These are phyloP conservation scores for Syzygium oleosum DNA, from an alignment of 345 rosid species.

Conservation along the genomic window DNA sequence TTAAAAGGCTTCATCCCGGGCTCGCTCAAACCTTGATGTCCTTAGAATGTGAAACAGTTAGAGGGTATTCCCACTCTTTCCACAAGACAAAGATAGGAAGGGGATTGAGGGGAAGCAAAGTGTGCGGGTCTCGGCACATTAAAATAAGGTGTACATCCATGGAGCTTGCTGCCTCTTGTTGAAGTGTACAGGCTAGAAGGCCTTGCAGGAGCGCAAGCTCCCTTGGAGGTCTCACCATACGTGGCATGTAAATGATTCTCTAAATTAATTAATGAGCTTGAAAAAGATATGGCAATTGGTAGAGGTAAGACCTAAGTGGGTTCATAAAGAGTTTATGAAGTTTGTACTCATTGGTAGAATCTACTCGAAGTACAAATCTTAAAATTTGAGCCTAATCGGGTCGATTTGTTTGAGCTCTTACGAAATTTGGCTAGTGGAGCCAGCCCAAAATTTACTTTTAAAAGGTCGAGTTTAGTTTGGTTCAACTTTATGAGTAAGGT, in stretches of 20 bases:
- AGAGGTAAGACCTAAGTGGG: not conserved
- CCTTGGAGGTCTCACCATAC: not conserved
- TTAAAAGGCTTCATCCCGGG: too few relatives aligned
- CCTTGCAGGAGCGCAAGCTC: too few relatives aligned
- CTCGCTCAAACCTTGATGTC: too few relatives aligned
- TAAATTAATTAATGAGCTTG: not conserved
- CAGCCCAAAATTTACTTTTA: not conserved
- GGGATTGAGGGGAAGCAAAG: too few relatives aligned
- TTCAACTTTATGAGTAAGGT: fast-evolving
- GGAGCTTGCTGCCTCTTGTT: too few relatives aligned
- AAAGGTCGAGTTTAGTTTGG: not conserved
- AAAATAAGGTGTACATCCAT: too few relatives aligned
- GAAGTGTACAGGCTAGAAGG: too few relatives aligned
- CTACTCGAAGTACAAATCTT: not conserved
- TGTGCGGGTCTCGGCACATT: too few relatives aligned
- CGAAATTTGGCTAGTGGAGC: not conserved
- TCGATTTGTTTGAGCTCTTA: not conserved
- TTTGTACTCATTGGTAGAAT: not conserved
- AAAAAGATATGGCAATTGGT: not conserved
- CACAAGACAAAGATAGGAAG: too few relatives aligned
- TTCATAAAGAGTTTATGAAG: not conserved
- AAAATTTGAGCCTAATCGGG: not conserved
- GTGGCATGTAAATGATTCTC: not conserved
- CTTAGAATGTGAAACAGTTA: too few relatives aligned
- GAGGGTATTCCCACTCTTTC: too few relatives aligned